Conservation (phyloP, 805 yeast genomes). For the Blastobotrys parvus region DNA sequence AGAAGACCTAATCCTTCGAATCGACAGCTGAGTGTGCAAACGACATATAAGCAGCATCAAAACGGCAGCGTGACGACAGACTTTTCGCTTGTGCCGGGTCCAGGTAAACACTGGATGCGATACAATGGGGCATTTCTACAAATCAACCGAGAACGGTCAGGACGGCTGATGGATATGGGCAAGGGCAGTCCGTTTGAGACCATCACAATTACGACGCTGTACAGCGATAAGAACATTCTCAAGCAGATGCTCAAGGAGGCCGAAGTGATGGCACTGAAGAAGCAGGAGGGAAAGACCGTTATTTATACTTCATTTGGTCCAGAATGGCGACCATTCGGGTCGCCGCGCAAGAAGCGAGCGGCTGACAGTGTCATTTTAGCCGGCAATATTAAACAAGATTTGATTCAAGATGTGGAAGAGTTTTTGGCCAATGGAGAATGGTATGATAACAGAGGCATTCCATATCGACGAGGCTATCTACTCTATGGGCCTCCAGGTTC, state of each 20-base stretch:
- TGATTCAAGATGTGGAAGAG: slow-evolving; percentile 67
- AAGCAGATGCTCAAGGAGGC: slow-evolving; percentile 73
- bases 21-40: slow-evolving; percentile 84
- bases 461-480: slow-evolving; percentile 89
- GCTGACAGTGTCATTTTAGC: slow-evolving; percentile 84
- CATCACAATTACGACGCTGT: slow-evolving; percentile 84
- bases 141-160: slow-evolving; percentile 84
- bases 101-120: slow-evolving; percentile 82
- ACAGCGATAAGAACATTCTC: slow-evolving; percentile 68
- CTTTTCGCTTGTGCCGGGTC: slow-evolving; percentile 92
- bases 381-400: slow-evolving; percentile 55
- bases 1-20: slow-evolving; percentile 64
- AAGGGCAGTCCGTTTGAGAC: slow-evolving; percentile 95
- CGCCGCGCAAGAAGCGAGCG: slow-evolving; percentile 79
- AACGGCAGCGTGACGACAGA: slow-evolving; percentile 85
- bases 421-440: slow-evolving; percentile 75
- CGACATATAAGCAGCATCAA: slow-evolving; percentile 78
- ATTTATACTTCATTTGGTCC: slow-evolving; percentile 94
- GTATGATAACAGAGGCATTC: slow-evolving; percentile 96
- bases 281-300: slow-evolving; percentile 90
- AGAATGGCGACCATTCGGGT: slow-evolving; percentile 98
- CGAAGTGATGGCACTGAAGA: slow-evolving; percentile 66
- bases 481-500: slow-evolving; percentile 97
- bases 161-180: slow-evolving; percentile 77
- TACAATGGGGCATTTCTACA: slow-evolving; percentile 84